phyloP scores from a whole-genome alignment of 192 early-diverging fungal genomes.

The Linnemannia exigua region DNA sequence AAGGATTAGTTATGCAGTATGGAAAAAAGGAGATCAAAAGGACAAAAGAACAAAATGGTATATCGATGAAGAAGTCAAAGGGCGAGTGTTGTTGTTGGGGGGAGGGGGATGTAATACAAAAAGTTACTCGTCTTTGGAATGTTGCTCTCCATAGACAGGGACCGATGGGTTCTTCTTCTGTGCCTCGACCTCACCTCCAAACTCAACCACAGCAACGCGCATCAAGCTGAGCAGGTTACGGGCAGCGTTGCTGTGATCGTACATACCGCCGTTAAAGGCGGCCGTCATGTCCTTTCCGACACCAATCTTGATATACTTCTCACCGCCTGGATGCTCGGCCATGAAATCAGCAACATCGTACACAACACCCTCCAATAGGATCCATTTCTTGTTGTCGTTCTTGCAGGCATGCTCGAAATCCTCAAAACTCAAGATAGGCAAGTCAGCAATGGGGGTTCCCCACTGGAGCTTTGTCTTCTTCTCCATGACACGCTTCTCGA shows the following conservation, averaged over 20 bases:
- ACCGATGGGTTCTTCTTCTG: constrained; percentile 43
- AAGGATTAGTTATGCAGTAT: constrained; percentile 14
- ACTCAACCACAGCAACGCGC: constrained; percentile 74
- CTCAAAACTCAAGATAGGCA: constrained; percentile 77
- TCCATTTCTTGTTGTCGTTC: constrained; percentile 78
- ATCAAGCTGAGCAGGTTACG: constrained; percentile 86
- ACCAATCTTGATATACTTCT: constrained; percentile 74
- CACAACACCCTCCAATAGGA: constrained; percentile 87
- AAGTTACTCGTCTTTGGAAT: constrained; percentile 25
- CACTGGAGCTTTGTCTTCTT: constrained; percentile 76
- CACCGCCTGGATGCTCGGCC: constrained; percentile 93
- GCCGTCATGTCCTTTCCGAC: constrained; percentile 90
- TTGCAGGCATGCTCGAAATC: constrained; percentile 68
- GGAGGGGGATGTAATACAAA: not conserved
- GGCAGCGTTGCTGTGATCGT: constrained; percentile 92
- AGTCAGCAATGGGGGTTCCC: constrained; percentile 76
- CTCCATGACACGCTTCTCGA: constrained; percentile 82
- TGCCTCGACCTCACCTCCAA: constrained; percentile 59
- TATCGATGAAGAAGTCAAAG: not conserved
- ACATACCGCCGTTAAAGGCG: constrained; percentile 93
- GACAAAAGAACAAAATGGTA: constrained; percentile 1
- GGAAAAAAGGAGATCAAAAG: not conserved
- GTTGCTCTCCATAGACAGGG: constrained; percentile 21
- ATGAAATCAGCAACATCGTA: constrained; percentile 89
- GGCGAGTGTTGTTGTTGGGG: no score